These are phyloP conservation scores for Apiospora pterosperma DNA, from an alignment of 2,329 filamentous ascomycete genomes.

Conservation along the genomic window DNA sequence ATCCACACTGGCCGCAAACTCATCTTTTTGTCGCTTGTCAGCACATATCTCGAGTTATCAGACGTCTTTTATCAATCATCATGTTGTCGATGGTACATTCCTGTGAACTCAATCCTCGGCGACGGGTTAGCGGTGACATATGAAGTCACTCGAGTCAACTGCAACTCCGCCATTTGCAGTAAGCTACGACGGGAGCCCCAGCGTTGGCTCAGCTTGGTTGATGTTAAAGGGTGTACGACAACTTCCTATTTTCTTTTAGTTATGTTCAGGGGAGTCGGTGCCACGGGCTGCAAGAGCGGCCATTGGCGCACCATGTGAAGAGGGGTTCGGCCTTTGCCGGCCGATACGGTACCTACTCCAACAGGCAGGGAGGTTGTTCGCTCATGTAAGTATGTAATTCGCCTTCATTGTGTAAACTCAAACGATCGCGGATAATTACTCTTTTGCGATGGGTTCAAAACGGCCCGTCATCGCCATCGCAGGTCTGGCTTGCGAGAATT, in stretches of 20 bases:
- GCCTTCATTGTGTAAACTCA: background rate
- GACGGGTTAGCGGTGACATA: too few species aligned
- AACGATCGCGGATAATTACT: background rate
- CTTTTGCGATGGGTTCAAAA: background rate
- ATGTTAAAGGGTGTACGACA: too few species aligned
- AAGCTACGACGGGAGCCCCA: too few species aligned
- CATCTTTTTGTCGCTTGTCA: background rate
- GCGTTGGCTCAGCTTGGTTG: too few species aligned
- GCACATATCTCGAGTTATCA: background rate
- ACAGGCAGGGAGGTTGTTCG: background rate
- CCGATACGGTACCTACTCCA: background rate
- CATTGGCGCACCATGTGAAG: background rate
- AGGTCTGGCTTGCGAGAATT: slow-evolving; percentile 52
- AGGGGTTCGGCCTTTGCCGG: background rate
- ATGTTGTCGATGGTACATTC: too few species aligned
- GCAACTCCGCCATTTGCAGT: too few species aligned
- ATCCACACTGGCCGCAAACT: slow-evolving; percentile 3
- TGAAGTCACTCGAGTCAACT: too few species aligned
- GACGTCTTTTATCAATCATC: background rate
- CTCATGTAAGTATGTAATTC: background rate
- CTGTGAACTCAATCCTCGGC: too few species aligned
- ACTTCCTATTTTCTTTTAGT: too few species aligned
- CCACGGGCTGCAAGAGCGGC: background rate
- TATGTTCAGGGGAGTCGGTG: too few species aligned
- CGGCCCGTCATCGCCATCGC: slow-evolving; percentile 46